A percentile compares a stretch with the other conserved stretches of the same genome.
These are phyloP conservation scores for Xylariaceae sp. DNA, from an alignment of 2,329 filamentous ascomycete species.

Conservation along the genomic window DNA sequence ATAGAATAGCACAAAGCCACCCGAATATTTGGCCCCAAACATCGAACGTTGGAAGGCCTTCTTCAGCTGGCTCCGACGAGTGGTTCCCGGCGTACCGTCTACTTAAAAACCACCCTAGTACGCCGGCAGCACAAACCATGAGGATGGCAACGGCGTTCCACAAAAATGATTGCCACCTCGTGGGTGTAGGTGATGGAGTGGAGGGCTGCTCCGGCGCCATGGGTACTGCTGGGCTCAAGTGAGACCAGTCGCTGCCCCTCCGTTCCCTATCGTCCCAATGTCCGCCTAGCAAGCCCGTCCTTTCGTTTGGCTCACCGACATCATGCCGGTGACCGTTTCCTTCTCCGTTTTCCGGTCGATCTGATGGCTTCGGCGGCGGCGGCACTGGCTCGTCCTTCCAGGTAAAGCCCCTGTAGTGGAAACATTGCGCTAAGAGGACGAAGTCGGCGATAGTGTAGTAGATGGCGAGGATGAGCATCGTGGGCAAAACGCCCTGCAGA, in stretches of 20 bases:
- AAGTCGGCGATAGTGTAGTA: constrained; percentile 93
- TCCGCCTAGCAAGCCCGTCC: constrained; percentile 44
- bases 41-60: constrained; percentile 61
- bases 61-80: constrained; percentile 31
- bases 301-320: constrained; percentile 41
- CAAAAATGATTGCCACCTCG: constrained; percentile 51
- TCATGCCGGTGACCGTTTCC: constrained; percentile 7
- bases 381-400: constrained; percentile 51
- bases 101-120: constrained; percentile 81
- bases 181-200: constrained; percentile 40
- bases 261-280: constrained; percentile 41
- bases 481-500: constrained; percentile 85
- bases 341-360: constrained; percentile 17
- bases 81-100: constrained; percentile 38
- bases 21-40: constrained; percentile 84
- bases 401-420: constrained; percentile 89
- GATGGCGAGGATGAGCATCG: constrained; percentile 89
- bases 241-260: constrained; percentile 53
- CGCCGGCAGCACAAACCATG: constrained; percentile 78
- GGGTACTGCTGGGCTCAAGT: constrained; percentile 77
- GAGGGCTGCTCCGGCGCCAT: constrained; percentile 51
- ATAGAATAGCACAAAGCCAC: constrained; percentile 84
- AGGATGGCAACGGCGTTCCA: constrained; percentile 75
- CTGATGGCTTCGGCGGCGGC: constrained; percentile 35
- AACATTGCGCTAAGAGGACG: constrained; percentile 82